phyloP scores from a whole-genome alignment of 2,329 filamentous ascomycete genomes.

The Paracoccidioides lutzii region DNA sequence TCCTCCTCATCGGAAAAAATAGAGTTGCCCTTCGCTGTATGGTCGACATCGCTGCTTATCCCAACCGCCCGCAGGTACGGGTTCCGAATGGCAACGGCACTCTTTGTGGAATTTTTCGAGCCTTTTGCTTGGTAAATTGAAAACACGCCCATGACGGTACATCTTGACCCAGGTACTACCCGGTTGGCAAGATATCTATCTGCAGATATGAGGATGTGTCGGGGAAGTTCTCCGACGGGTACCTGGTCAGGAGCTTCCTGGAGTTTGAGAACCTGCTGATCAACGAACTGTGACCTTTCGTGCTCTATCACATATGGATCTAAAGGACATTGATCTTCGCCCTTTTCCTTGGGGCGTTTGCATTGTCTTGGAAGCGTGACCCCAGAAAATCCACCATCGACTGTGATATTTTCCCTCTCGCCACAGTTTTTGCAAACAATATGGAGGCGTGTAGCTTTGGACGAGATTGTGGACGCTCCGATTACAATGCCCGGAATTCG shows the following conservation, averaged over 20 bases:
- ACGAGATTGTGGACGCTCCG: slow-evolving; percentile 89
- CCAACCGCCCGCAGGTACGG: slow-evolving; percentile 89
- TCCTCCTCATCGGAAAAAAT: slow-evolving; percentile 91
- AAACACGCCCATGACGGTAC: slow-evolving; percentile 92
- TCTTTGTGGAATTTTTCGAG: slow-evolving; percentile 59
- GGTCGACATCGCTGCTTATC: slow-evolving; percentile 79
- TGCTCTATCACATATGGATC: slow-evolving; percentile 95
- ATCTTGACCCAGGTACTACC: slow-evolving; percentile 87
- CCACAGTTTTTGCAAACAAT: slow-evolving; percentile 83
- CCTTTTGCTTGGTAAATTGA: slow-evolving; percentile 94
- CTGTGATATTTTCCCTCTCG: slow-evolving; percentile 54
- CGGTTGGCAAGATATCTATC: slow-evolving; percentile 91
- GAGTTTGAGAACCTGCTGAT: slow-evolving; percentile 95
- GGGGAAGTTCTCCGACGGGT: slow-evolving; percentile 85
- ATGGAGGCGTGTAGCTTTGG: slow-evolving; percentile 76
- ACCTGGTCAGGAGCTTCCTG: slow-evolving; percentile 97
- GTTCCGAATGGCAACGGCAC: slow-evolving; percentile 86
- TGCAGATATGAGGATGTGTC: slow-evolving; percentile 92
- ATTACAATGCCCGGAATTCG: slow-evolving; percentile 96
- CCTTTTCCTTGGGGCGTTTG: slow-evolving; percentile 44
- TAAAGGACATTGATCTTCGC: slow-evolving; percentile 66
- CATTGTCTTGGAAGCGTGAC: slow-evolving; percentile 74
- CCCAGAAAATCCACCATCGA: slow-evolving; percentile 77
- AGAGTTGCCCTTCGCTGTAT: slow-evolving; percentile 71
- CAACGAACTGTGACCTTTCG: slow-evolving; percentile 86